These are phyloP conservation scores for Penicillium mononematosum DNA, from an alignment of 495 filamentous ascomycete species.

Conservation along the genomic window DNA sequence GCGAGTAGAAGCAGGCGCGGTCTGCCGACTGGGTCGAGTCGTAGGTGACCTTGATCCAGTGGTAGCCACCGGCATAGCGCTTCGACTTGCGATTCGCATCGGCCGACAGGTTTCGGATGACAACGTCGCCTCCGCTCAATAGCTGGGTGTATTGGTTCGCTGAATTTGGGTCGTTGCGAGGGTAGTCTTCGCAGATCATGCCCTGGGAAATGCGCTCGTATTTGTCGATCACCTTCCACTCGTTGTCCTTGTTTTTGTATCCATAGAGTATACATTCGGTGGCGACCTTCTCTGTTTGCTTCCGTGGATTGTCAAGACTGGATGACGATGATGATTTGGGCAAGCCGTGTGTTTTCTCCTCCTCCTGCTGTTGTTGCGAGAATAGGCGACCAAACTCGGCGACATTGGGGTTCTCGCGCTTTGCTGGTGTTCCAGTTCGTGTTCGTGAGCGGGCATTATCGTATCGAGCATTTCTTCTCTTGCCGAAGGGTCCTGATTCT, in stretches of 20 bases:
- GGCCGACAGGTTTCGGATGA: constrained; percentile 60
- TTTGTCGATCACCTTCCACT: constrained; percentile 82
- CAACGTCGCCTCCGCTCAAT: constrained; percentile 60
- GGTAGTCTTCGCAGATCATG: constrained; percentile 86
- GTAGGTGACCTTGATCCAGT: constrained; percentile 94
- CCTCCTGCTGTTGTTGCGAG: constrained; percentile 45
- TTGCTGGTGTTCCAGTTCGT: constrained; percentile 58
- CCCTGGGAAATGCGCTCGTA: constrained; percentile 75
- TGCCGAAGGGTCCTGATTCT: constrained; percentile 65
- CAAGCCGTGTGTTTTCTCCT: constrained; percentile 36
- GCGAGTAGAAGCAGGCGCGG: constrained; percentile 69
- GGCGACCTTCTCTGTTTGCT: constrained; percentile 57
- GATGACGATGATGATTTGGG: constrained; percentile 45
- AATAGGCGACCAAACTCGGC: constrained; percentile 51
- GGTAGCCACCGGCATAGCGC: constrained; percentile 69
- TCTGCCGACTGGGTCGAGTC: constrained; percentile 78
- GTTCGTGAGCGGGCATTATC: constrained; percentile 53
- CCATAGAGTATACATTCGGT: constrained; percentile 82
- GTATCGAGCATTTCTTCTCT: constrained; percentile 51
- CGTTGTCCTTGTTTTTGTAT: constrained; percentile 64
- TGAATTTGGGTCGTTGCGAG: constrained; percentile 57
- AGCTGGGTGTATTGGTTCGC: constrained; percentile 57
- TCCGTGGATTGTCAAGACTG: constrained; percentile 42
- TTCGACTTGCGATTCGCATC: constrained; percentile 74
- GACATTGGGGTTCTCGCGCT: constrained; percentile 58